Evolutionary conservation across 2,329 filamentous ascomycete species (phyloP).

Genomic region (Periconia sp.): DNA sequence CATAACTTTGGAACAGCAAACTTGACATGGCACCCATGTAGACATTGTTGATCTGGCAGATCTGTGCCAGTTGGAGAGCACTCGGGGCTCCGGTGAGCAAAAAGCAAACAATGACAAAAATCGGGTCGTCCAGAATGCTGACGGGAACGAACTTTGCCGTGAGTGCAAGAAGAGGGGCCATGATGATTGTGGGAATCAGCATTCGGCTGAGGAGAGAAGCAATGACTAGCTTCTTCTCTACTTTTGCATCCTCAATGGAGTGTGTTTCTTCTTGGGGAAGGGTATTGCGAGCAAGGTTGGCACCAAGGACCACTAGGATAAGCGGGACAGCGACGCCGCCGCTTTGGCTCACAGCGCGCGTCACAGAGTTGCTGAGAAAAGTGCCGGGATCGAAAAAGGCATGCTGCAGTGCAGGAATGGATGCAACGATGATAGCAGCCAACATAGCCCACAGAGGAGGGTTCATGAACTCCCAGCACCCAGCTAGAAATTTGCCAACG

Average conservation of each 20-base stretch:
- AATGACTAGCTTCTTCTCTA: slow-evolving; percentile 76
- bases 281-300: slow-evolving; percentile 91
- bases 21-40: slow-evolving; percentile 94
- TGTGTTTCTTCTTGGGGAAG: slow-evolving; percentile 66
- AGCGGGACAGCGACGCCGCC: slow-evolving; percentile 91
- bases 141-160: slow-evolving; percentile 88
- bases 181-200: slow-evolving; percentile 86
- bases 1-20: slow-evolving; percentile 93
- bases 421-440: slow-evolving; percentile 84
- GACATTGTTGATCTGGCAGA: slow-evolving; percentile 96
- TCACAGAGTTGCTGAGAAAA: slow-evolving; percentile 91
- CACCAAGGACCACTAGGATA: slow-evolving; percentile 92
- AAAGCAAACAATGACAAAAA: slow-evolving; percentile 98
- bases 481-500: slow-evolving; percentile 58
- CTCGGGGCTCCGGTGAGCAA: slow-evolving; percentile 91
- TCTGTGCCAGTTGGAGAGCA: slow-evolving; percentile 92
- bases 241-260: slow-evolving; percentile 69
- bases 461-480: slow-evolving; percentile 95
- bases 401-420: slow-evolving; percentile 76
- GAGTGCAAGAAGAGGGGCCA: slow-evolving; percentile 86
- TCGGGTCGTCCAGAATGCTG: slow-evolving; percentile 94
- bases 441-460: slow-evolving; percentile 98
- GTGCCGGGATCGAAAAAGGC: slow-evolving; percentile 88
- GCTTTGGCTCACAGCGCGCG: slow-evolving; percentile 79
- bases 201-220: slow-evolving; percentile 87